Conservation (phyloP, 1,284 basidiomycete species). For the Xerocomus amazonicus region DNA sequence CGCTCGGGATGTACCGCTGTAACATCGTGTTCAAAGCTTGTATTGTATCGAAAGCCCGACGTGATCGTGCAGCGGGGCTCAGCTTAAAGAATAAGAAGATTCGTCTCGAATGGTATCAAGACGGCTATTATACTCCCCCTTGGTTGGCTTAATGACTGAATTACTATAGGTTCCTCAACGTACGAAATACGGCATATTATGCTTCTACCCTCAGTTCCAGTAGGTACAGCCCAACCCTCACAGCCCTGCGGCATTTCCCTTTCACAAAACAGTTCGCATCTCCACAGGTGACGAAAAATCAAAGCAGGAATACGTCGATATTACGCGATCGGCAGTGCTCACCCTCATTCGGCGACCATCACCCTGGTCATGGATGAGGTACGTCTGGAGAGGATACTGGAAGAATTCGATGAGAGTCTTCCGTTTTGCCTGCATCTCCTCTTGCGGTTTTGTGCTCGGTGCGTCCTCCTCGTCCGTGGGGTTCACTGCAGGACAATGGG, state of each 20-base stretch:
- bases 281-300: constrained; percentile 21
- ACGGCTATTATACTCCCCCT: too few species aligned
- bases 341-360: constrained; percentile 16
- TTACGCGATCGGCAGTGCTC: constrained; percentile 12
- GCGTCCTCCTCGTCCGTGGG: constrained; percentile 2
- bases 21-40: too few species aligned
- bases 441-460: constrained; percentile 11
- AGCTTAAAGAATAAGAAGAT: too few species aligned
- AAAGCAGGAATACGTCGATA: constrained; percentile 14
- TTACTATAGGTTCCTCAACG: too few species aligned
- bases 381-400: constrained; percentile 15
- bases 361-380: constrained; percentile 13
- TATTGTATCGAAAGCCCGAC: too few species aligned
- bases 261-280: constrained; percentile 18
- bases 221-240: too few species aligned
- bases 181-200: too few species aligned
- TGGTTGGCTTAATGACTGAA: too few species aligned
- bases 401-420: constrained; percentile 19
- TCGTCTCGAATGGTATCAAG: too few species aligned
- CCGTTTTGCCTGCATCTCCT: constrained; percentile 19
- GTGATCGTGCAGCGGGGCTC: too few species aligned
- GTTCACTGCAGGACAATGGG: neutral
- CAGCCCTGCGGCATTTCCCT: neutral
- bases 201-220: too few species aligned
- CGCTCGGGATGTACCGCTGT: too few species aligned